Evolutionary conservation across 2,329 filamentous ascomycete genomes (phyloP), one percentile per base, ranked within the genome.

Genomic region (Arthrobotrys sphaeroides): DNA sequence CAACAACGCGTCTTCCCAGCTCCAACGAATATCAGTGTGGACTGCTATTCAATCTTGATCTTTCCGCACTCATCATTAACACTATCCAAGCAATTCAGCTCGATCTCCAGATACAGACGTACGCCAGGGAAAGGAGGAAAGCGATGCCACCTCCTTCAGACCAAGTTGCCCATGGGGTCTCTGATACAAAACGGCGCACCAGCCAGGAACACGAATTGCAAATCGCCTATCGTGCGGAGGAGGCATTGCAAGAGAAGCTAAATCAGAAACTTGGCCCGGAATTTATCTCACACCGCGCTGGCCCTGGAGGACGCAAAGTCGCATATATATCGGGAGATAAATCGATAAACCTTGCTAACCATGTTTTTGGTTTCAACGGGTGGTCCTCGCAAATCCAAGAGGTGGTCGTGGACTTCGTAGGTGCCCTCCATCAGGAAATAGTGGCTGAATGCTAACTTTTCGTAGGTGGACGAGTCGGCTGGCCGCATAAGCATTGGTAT

Each of bases 311-410:
- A 57, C 88, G 90, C 78, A 94, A 91, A 81, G 91, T 99, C 16
- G 93, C 96, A 82, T 99, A 99, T 83, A 86, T 99, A 60, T 89
- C 93, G n/a, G 94, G 93, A 0, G 94, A 98, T 81, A 99, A 99
- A 84, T 94, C 91, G 81, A 99, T 99, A 82, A 91, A 92, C 70
- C 90, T 97, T 61, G 94, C 94, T 64, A 97, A 97, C 80, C 92
- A 97, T 82, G 90, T 97, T 0, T 97, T 97, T 84, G 94, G 94
- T 7, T 97, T 97, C 85, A 97, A 97, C 83, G 94, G 94, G 80
- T 99, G 95, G 95, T 97, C 92, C 7, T 96, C 92, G 67, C 91
- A 91, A n/a, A 95, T 99, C 73, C 92, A 94, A 81, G 93, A 96
- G 81, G 91, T 97, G 38, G 91, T 96, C 81, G 91, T 98, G 73